Conservation (phyloP, 805 yeast genomes). For the Cyberlindnera lachancei region DNA sequence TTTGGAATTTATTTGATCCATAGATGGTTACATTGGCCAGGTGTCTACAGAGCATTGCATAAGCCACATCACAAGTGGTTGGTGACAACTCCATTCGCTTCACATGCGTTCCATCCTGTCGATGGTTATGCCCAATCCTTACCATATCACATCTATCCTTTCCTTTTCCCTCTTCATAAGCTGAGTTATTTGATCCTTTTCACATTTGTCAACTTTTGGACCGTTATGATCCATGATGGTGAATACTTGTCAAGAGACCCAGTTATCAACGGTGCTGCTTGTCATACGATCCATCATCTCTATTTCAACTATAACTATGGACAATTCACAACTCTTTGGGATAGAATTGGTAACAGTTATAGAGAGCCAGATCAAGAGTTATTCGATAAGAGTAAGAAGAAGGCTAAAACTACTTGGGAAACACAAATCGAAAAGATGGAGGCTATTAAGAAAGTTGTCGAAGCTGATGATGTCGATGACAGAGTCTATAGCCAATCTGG, state of each 20-base stretch:
- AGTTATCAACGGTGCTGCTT: conserved; percentile 93
- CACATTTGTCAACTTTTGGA: conserved; percentile 94
- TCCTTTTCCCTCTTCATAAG: conserved; percentile 89
- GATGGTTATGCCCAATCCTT: conserved; percentile 92
- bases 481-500: conserved; percentile 62
- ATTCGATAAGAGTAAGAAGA: conserved; percentile 56
- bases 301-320: conserved; percentile 98
- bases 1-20: conserved; percentile 88
- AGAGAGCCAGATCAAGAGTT: conserved; percentile 86
- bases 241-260: conserved; percentile 92
- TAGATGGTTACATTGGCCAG: conserved; percentile 90
- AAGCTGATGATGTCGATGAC: conserved; percentile 65
- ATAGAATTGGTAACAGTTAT: conserved; percentile 88
- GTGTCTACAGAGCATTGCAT: conserved; percentile 77
- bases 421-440: conserved; percentile 72
- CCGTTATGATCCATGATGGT: conserved; percentile 98
- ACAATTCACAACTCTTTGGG: conserved; percentile 98
- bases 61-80: conserved; percentile 99
- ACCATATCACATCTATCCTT: conserved; percentile 90
- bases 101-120: conserved; percentile 97
- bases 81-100: conserved; percentile 96
- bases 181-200: conserved; percentile 73
- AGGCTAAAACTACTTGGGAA: conserved; percentile 56
- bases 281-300: conserved; percentile 94
- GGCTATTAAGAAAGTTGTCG: conserved; percentile 67